Evolutionary conservation across 306 rosid genomes (phyloP).

Genomic region (Inga laurina): DNA sequence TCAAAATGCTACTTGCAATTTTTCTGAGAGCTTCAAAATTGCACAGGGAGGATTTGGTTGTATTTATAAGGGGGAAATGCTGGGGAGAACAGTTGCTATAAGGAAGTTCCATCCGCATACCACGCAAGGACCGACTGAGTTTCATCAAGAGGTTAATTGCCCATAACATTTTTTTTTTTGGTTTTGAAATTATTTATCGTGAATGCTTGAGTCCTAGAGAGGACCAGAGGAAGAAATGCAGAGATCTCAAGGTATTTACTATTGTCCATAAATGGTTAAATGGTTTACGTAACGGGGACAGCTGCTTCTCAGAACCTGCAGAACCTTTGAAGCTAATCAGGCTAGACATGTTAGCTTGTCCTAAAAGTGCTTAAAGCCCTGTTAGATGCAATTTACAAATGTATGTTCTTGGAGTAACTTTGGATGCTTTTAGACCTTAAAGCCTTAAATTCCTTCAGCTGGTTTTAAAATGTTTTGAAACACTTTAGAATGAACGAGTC

Average conservation of each 20-base stretch:
- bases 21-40: conserved; percentile 78
- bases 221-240: conserved; percentile 3
- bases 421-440: conserved; percentile 1
- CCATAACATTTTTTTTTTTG: conserved; percentile 12
- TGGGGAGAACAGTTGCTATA: conserved; percentile 77
- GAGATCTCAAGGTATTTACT: conserved; percentile 1
- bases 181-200: conserved; percentile 12
- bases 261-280: background rate
- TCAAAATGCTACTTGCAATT: conserved; percentile 77
- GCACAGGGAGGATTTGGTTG: conserved; percentile 70
- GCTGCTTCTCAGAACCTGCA: background rate
- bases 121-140: conserved; percentile 66
- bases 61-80: conserved; percentile 85
- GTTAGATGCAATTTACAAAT: background rate
- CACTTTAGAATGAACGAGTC: background rate
- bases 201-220: conserved; percentile 3
- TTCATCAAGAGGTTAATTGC: conserved; percentile 70
- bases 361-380: conserved; percentile 6
- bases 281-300: conserved; percentile 10
- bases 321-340: conserved; percentile 11
- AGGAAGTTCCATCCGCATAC: conserved; percentile 63
- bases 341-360: conserved; percentile 21
- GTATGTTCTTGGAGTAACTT: conserved; percentile 16
- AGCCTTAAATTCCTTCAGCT: background rate
- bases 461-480: background rate